These are phyloP conservation scores for Mycena floridula DNA, from an alignment of 768 basidiomycete species.

Conservation along the genomic window DNA sequence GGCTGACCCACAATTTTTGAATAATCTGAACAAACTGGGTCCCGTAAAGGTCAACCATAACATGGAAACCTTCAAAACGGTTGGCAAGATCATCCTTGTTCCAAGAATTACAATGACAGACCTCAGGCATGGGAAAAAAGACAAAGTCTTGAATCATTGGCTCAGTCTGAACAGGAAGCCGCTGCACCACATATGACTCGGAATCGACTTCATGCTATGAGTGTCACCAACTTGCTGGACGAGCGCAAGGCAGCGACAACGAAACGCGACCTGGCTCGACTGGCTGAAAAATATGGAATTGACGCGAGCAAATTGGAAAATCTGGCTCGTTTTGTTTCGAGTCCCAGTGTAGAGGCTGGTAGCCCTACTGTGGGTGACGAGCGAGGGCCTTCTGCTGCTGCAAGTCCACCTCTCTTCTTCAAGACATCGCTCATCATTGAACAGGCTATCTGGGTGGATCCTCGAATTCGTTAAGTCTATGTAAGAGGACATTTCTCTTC, in stretches of 20 bases:
- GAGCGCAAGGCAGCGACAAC: conserved; percentile 47
- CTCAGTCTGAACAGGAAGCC: conserved; percentile 51
- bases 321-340: conserved; percentile 53
- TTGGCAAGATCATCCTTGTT: conserved; percentile 19
- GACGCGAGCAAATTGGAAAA: conserved; percentile 45
- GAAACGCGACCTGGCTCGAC: conserved; percentile 33
- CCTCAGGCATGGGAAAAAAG: conserved; percentile 20
- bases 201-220: conserved; percentile 51
- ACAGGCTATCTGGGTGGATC: no score
- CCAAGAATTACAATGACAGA: conserved; percentile 3
- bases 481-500: no score
- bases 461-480: no score
- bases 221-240: conserved; percentile 55
- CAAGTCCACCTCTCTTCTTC: no score
- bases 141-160: conserved; percentile 45
- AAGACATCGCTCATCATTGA: no score
- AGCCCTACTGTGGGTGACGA: no score
- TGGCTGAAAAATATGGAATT: conserved; percentile 51
- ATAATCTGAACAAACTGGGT: conserved; percentile 59
- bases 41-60: conserved; percentile 67
- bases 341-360: conserved; percentile 63
- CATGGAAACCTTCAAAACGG: conserved; percentile 43
- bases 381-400: no score
- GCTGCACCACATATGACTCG: conserved; percentile 28
- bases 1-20: conserved; percentile 66